Base-by-base conservation (phyloP, 2,329 filamentous ascomycete genomes). In the Colletotrichum spaethianum region DNA sequence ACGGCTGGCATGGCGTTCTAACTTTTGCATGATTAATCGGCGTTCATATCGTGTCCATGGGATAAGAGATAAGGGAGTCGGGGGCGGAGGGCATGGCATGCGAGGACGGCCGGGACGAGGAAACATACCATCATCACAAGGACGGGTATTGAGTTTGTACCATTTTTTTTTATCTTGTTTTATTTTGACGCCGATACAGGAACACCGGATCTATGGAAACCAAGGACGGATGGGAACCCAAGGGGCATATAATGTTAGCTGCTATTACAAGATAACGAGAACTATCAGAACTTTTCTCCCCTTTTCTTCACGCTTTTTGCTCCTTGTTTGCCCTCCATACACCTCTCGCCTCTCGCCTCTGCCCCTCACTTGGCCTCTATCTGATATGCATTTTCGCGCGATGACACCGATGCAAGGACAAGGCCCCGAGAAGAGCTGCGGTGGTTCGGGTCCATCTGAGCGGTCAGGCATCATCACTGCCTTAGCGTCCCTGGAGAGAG, bases 221-320 rank as follows among this genome's bases (percentile, higher is more conserved):
- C 56, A 53, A 50, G 59, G 46, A 62, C 46, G 66, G 63, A 26
- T 38, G 40, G 46, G 42, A 46, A 50, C 40, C 55, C 40, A 28
- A 44, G 65, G 60, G 60, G 66, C 61, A 72, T 64, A 72, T 72
- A 70, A 60, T 70, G 66, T 33, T 61, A 70, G 70, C 70, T 70
- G 53, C 31, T 70, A 70, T 64, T 61, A 48, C 65, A 70, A 42
- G 26, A 70, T 55, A 61, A 70, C 59, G 40, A 44, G 36, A 72
- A 68, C 48, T 18, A 56, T 46, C 46, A 64, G 46, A 64, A 53
- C 65, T 60, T 28, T 53, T 36, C 44, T 42, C 53, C 59, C 52
- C 52, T 11, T 12, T 53, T 48, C 65, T 64, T 63, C 46, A 46
- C n/a, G 8, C 28, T 33, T 5, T 5, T 26, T 36, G 20, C 9